Base-by-base conservation (phyloP, 139 green algal species). In the Mychonastes homosphaera region DNA sequence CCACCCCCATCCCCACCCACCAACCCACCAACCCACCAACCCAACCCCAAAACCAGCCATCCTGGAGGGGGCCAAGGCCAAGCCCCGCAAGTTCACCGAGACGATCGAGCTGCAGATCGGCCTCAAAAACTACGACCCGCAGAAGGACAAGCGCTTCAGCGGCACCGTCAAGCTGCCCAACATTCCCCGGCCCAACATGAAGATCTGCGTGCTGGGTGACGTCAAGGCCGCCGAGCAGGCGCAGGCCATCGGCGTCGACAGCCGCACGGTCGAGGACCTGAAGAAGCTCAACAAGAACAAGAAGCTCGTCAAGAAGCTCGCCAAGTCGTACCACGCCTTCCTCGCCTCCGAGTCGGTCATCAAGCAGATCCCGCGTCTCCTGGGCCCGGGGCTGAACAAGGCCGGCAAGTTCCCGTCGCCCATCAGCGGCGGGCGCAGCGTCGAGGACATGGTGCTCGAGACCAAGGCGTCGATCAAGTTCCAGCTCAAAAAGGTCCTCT, bases 281-380 rank as follows among this genome's bases (percentile, higher is more conserved):
- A 98, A 98, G 89, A 97, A 97, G 88, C 82, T 98, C 50, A 98
- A 99, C 87, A 99, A 99, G 86, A 97, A 97, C 90, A 98, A 99
- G 86, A 99, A 99, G 87, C 85, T 99, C 38, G 92, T 99, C 53
- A 97, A 97, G 87, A 97, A 97, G 87, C 80, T 97, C 58, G 88
- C 92, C 64, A 96, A 98, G 86, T 87, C 87, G 65, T 97, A 97
- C 81, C 77, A 91, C 73, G 84, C 78, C 34, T 98, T 98, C 83
- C 70, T 98, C 62, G 90, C 92, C 27, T 97, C 88, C 49, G 92
- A 98, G 71, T 86, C 86, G 9, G 87, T 98, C 40, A 98, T 98
- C 83, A 98, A 98, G 90, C 78, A 91, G 86, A 98, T 98, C 65
- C 92, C 92, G 3, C 86, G 92, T 84, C 81, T 97, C 50, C 79